A percentile compares a stretch with the other conserved stretches of the same genome.
Evolutionary conservation across 2,329 filamentous ascomycete genomes (phyloP).

Genomic region (Fusarium sarcochroum): DNA sequence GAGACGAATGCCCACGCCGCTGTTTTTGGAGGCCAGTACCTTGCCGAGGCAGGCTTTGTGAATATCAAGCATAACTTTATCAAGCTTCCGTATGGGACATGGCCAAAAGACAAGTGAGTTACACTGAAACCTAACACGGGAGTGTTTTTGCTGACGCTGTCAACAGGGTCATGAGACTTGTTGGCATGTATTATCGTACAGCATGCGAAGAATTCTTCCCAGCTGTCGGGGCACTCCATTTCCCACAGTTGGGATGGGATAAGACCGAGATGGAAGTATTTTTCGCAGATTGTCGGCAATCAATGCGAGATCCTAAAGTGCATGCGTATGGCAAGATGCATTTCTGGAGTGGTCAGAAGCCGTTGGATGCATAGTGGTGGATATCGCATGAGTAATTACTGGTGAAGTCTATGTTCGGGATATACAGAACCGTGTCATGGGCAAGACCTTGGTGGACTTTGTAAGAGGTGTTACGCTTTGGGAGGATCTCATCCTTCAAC

Average conservation of each 20-base stretch:
- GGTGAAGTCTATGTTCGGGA: neutral
- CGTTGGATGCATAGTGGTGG: conserved; percentile 34
- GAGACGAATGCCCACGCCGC: conserved; percentile 57
- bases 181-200: conserved; percentile 59
- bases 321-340: conserved; percentile 58
- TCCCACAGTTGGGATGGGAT: conserved; percentile 56
- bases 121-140: fast-evolving
- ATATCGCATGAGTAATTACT: neutral
- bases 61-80: conserved; percentile 56
- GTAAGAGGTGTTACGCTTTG: neutral
- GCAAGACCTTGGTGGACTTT: neutral
- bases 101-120: conserved; percentile 60
- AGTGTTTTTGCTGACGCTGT: neutral
- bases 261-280: conserved; percentile 52
- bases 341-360: conserved; percentile 60
- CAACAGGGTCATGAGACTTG: conserved; percentile 55
- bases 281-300: conserved; percentile 49
- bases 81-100: conserved; percentile 62
- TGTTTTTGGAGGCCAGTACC: conserved; percentile 55
- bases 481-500: neutral
- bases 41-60: conserved; percentile 56
- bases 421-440: neutral
- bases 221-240: conserved; percentile 57
- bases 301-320: conserved; percentile 52
- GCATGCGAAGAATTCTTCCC: conserved; percentile 60